Conservation (phyloP, 805 yeast genomes). For the Ascoidea rubescens region DNA sequence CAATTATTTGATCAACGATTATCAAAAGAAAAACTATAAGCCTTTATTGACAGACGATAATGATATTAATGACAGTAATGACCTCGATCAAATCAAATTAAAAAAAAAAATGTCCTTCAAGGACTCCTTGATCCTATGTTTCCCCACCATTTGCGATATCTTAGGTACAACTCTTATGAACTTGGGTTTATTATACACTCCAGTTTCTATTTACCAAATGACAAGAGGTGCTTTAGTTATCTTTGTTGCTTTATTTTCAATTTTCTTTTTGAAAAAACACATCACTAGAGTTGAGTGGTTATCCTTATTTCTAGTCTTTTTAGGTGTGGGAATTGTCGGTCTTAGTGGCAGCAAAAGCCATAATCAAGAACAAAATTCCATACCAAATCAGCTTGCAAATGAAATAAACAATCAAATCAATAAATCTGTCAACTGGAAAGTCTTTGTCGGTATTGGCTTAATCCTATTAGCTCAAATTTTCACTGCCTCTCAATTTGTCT, state of each 20-base stretch:
- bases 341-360: constrained; percentile 33
- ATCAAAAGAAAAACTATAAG: neutral
- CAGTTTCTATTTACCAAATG: constrained; percentile 77
- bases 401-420: constrained; percentile 1
- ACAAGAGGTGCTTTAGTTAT: constrained; percentile 67
- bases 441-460: constrained; percentile 41
- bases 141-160: constrained; percentile 63
- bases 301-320: constrained; percentile 44
- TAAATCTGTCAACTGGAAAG: constrained; percentile 14
- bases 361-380: constrained; percentile 4
- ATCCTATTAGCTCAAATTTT: constrained; percentile 51
- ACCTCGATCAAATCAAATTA: neutral
- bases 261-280: constrained; percentile 39
- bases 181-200: constrained; percentile 58
- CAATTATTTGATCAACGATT: neutral
- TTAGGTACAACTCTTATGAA: constrained; percentile 65
- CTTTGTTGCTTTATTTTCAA: constrained; percentile 62
- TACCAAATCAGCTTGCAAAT: neutral
- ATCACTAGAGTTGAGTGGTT: constrained; percentile 57
- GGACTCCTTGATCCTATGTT: constrained; percentile 25
- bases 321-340: constrained; percentile 65
- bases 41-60: constrained; percentile 5
- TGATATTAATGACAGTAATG: constrained; percentile 6
- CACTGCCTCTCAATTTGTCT: constrained; percentile 65
- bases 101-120: constrained; percentile 9